These are phyloP conservation scores for Colletotrichum cuscutae DNA, from an alignment of 2,329 filamentous ascomycete species.

Conservation along the genomic window DNA sequence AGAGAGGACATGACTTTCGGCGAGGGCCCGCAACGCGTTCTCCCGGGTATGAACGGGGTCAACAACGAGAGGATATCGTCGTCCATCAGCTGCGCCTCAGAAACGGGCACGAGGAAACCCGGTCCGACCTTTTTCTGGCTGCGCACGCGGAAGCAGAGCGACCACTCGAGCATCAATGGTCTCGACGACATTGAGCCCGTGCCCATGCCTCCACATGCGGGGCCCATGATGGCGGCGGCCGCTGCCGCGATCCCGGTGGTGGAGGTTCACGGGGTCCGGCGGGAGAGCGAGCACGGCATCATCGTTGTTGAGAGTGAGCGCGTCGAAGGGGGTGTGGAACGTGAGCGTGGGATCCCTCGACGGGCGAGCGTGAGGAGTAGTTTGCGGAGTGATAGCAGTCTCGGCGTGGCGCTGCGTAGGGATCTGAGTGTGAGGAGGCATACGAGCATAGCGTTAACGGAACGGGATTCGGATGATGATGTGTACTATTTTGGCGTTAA, in stretches of 20 bases:
- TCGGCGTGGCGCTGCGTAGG: neutral
- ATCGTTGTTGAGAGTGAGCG: neutral
- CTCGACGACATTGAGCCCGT: slow-evolving; percentile 25
- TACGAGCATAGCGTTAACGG: slow-evolving; percentile 22
- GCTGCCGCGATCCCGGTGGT: neutral
- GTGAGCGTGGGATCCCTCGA: neutral
- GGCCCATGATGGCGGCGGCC: neutral
- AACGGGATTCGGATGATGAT: slow-evolving; percentile 32
- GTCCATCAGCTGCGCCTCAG: slow-evolving; percentile 10
- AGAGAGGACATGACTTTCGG: neutral
- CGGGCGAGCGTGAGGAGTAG: slow-evolving; percentile 14
- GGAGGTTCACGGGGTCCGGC: neutral
- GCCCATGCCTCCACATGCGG: too few relatives aligned
- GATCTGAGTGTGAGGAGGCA: slow-evolving; percentile 11
- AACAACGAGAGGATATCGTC: neutral
- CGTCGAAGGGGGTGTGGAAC: neutral
- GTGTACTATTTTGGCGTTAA: slow-evolving; percentile 17
- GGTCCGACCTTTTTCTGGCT: slow-evolving; percentile 22
- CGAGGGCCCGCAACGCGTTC: neutral
- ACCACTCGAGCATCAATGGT: slow-evolving; percentile 1
- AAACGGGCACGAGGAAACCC: slow-evolving; percentile 11
- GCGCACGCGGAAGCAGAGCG: slow-evolving; percentile 15
- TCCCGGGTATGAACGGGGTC: too few relatives aligned
- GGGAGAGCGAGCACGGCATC: neutral
- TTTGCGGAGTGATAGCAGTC: neutral